Base-by-base conservation (phyloP, 2,329 filamentous ascomycete species). In the Rasamsonia emersonii region DNA sequence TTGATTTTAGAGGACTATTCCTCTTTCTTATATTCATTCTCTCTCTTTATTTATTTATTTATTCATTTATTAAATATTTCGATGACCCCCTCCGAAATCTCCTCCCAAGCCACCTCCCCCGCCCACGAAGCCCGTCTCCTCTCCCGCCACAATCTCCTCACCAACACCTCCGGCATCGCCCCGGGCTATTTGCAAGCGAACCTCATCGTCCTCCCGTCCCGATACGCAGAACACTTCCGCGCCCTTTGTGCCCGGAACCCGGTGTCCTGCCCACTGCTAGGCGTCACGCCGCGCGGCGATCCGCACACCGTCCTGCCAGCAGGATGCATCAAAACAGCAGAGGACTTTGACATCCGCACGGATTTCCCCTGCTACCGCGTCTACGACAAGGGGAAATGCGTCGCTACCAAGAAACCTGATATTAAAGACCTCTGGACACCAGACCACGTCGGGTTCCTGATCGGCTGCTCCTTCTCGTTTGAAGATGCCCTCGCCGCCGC, bases 391-490 rank as follows among this genome's bases (percentile, higher is more conserved):
- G 65, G 65, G 2, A 53, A 54, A 26, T 54, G 70, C 2, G 42
- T 53, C 4, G 57, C 58, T 13, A 47, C 53, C 1, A 56, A 56
- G 18, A 30, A 19, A 10, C 15, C 45, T 2, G 62, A 75, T 45
- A 58, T 81, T 10, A 43, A 53, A 1, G 44, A 54, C 2, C 51
- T 73, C 24, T 81, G 76, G 77, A 67, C 64, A 0, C 47, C 59
- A 4, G 66, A 77, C 40, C 73, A 81, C 42, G 68, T 76, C 15
- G 76, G 65, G 0, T 81, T 77, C 45, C 50, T 80, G 26, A 70
- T 81, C 39, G 77, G 75, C 6, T 81, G 76, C 47, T 75, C 68
- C 1, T 80, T 71, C 59, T 74, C 67, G 42, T 81, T 81, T 46
- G 76, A 80, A 50, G 54, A 62, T 3, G 75, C 74, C 3, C 63